Conservation (phyloP, 1,284 basidiomycete species). For the Sphaerobolus stellatus region DNA sequence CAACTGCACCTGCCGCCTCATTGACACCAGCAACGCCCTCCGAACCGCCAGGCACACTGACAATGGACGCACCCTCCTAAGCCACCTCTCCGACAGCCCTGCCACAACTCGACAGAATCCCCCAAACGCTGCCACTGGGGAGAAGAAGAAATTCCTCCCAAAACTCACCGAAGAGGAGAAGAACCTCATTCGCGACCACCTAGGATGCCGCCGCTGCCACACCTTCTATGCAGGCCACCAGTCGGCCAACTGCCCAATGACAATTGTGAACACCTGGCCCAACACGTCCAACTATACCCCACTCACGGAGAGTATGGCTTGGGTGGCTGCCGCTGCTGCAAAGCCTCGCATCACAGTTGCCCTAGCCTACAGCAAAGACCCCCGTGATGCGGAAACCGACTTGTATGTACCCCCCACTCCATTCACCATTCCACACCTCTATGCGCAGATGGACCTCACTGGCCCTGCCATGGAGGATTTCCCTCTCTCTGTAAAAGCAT, state of each 20-base stretch:
- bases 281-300: background rate
- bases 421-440: background rate
- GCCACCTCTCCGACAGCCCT: background rate
- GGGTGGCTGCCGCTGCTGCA: background rate
- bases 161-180: too few species aligned
- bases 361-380: background rate
- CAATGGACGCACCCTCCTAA: background rate
- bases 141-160: too few species aligned
- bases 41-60: background rate
- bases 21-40: background rate
- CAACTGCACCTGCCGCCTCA: background rate
- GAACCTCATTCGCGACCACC: background rate
- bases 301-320: background rate
- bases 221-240: background rate
- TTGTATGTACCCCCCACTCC: background rate
- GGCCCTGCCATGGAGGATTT: background rate
- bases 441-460: background rate
- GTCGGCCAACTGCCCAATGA: background rate
- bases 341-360: too few species aligned
- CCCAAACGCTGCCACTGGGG: too few species aligned
- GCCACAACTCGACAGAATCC: background rate
- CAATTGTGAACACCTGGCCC: background rate
- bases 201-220: background rate
- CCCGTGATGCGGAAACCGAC: background rate
- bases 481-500: background rate